phyloP scores from a whole-genome alignment of 768 basidiomycete species.

The Favolaschia claudopus region DNA sequence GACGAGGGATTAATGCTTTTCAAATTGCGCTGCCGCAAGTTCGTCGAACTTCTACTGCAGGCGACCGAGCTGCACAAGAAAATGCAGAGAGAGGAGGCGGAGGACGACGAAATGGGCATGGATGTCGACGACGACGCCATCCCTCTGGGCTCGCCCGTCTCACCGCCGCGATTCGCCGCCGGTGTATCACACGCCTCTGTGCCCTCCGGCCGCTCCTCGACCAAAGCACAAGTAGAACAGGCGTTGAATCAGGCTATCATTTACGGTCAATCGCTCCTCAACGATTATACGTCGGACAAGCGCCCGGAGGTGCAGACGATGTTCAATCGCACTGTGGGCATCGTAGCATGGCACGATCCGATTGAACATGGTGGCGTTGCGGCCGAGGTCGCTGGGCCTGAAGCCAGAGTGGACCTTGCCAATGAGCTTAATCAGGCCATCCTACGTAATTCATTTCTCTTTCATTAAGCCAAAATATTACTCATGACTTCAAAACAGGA shows the following conservation, averaged over 20 bases:
- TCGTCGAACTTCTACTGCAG: slow-evolving; percentile 81
- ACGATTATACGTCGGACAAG: slow-evolving; percentile 69
- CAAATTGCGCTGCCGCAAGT: slow-evolving; percentile 84
- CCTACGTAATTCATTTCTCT: slow-evolving; percentile 60
- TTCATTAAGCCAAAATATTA: background rate
- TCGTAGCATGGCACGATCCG: slow-evolving; percentile 84
- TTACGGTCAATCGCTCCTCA: slow-evolving; percentile 77
- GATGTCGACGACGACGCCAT: slow-evolving; percentile 59
- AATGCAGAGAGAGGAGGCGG: slow-evolving; percentile 50
- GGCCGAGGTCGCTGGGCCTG: slow-evolving; percentile 72
- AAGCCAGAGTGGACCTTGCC: slow-evolving; percentile 69
- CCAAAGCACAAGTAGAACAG: slow-evolving; percentile 53
- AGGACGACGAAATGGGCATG: slow-evolving; percentile 64
- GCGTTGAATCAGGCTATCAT: slow-evolving; percentile 70
- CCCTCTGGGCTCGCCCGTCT: slow-evolving; percentile 16
- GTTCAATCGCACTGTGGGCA: slow-evolving; percentile 78
- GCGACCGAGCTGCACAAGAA: slow-evolving; percentile 74
- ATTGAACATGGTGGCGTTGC: slow-evolving; percentile 69
- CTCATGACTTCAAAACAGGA: slow-evolving; percentile 49
- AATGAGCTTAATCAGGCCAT: slow-evolving; percentile 85
- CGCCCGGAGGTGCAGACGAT: slow-evolving; percentile 71
- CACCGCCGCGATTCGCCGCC: slow-evolving; percentile 27
- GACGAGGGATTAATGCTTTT: slow-evolving; percentile 79
- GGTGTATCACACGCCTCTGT: slow-evolving; percentile 11
- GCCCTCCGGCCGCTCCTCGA: slow-evolving; percentile 32